These are phyloP conservation scores for Yamadazyma sp. DNA, from an alignment of 1,139 yeast genomes.

Conservation along the genomic window DNA sequence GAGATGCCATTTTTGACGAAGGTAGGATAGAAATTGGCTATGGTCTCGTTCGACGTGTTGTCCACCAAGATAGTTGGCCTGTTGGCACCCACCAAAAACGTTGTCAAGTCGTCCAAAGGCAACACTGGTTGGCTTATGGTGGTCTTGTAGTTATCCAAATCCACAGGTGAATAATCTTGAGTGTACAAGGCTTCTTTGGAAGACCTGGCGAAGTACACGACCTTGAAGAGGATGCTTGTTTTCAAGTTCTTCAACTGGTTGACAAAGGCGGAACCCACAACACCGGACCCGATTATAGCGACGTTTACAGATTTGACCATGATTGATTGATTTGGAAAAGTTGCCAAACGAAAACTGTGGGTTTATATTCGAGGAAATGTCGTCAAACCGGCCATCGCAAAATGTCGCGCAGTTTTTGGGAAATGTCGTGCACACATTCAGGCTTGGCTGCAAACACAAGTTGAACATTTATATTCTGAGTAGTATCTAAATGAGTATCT, in stretches of 20 bases:
- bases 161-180: conserved; percentile 68
- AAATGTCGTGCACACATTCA: background rate
- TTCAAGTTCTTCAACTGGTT: conserved; percentile 66
- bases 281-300: conserved; percentile 90
- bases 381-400: background rate
- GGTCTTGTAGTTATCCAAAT: conserved; percentile 60
- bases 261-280: conserved; percentile 87
- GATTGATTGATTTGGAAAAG: background rate
- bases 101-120: conserved; percentile 55
- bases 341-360: background rate
- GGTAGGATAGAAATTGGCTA: conserved; percentile 76
- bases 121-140: conserved; percentile 52
- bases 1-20: conserved; percentile 80
- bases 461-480: background rate
- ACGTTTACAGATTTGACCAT: conserved; percentile 67
- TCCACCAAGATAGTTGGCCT: conserved; percentile 84
- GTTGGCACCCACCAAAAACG: conserved; percentile 63
- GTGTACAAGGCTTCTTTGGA: conserved; percentile 65
- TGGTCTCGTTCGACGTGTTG: conserved; percentile 80
- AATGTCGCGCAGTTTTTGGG: background rate
- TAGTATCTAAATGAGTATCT: background rate
- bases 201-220: conserved; percentile 77
- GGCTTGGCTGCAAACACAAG: conserved; percentile 1
- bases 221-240: conserved; percentile 61
- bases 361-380: background rate